Percentiles rank a stretch among this genome's conserved stretches.
These are phyloP conservation scores for Sphagnum contortum DNA, from an alignment of 225 moss, liverwort and hornwort species.

Conservation along the genomic window DNA sequence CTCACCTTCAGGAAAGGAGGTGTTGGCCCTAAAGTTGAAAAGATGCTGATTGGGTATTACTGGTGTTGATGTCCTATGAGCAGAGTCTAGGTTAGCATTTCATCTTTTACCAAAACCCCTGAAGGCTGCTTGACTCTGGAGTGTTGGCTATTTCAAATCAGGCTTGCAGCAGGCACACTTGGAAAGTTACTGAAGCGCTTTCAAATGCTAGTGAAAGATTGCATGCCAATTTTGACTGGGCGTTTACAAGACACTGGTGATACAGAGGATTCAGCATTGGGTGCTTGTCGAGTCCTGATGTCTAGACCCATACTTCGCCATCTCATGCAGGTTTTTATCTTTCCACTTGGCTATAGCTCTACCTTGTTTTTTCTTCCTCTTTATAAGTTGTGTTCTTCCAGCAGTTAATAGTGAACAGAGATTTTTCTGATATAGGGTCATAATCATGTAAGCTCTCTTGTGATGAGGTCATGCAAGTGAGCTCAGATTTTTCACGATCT, in stretches of 20 bases:
- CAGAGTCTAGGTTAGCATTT: no score
- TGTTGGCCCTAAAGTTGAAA: no score
- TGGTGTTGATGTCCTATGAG: no score
- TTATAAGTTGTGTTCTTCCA: background rate
- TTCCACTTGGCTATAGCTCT: slow-evolving; percentile 2
- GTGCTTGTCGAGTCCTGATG: slow-evolving; percentile 91
- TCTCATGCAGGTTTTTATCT: slow-evolving; percentile 60
- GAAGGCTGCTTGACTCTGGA: no score
- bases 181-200: slow-evolving; percentile 90
- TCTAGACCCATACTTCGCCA: slow-evolving; percentile 84
- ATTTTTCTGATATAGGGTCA: no score
- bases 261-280: slow-evolving; percentile 79
- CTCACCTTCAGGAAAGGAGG: no score
- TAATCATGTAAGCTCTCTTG: no score
- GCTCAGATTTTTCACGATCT: no score
- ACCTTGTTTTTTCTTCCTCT: slow-evolving; percentile 3
- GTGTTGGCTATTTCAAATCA: slow-evolving; percentile 8
- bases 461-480: no score
- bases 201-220: slow-evolving; percentile 60
- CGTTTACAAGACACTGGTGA: slow-evolving; percentile 74
- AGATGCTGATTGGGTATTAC: no score
- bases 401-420: no score
- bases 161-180: slow-evolving; percentile 69
- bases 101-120: no score
- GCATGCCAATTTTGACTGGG: slow-evolving; percentile 46